Conservation (phyloP, 2,329 filamentous ascomycete genomes). For the Fusarium sp. region DNA sequence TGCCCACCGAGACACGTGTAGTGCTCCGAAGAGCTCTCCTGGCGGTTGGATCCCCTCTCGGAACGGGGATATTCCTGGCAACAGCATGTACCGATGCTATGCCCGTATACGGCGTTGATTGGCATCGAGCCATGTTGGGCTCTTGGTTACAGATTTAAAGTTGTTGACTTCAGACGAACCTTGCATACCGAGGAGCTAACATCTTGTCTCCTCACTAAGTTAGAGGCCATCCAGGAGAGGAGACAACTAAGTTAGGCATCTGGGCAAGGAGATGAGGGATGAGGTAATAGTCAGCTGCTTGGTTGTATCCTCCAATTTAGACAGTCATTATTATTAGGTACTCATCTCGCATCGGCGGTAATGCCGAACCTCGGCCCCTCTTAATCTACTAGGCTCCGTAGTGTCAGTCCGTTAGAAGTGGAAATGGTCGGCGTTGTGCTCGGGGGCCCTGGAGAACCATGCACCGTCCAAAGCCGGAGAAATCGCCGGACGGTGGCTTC, state of each 20-base stretch:
- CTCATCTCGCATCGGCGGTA: constrained; percentile 21
- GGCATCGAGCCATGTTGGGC: not conserved
- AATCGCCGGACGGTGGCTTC: constrained; percentile 1
- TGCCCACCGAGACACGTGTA: constrained; percentile 40
- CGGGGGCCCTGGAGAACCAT: constrained; percentile 23
- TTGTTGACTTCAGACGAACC: constrained; percentile 1
- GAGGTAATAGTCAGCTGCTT: constrained; percentile 28
- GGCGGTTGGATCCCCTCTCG: constrained; percentile 16
- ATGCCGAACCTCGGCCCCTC: constrained; percentile 37
- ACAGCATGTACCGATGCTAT: constrained; percentile 10
- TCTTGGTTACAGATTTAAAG: not conserved
- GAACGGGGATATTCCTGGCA: constrained; percentile 37
- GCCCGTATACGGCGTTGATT: not conserved
- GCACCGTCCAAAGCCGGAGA: constrained; percentile 12
- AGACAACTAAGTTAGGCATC: not conserved
- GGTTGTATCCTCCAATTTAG: constrained; percentile 16
- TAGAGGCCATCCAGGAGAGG: not conserved
- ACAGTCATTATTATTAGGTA: constrained; percentile 29
- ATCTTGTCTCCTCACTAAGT: not conserved
- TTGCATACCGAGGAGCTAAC: not conserved
- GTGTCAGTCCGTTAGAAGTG: constrained; percentile 18
- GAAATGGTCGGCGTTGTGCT: constrained; percentile 21
- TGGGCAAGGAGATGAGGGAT: constrained; percentile 31
- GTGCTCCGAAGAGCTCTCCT: constrained; percentile 16
- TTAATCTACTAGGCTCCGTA: constrained; percentile 27